Conservation (phyloP, 192 early-diverging fungal species). For the Nowakowskiella sp. region DNA sequence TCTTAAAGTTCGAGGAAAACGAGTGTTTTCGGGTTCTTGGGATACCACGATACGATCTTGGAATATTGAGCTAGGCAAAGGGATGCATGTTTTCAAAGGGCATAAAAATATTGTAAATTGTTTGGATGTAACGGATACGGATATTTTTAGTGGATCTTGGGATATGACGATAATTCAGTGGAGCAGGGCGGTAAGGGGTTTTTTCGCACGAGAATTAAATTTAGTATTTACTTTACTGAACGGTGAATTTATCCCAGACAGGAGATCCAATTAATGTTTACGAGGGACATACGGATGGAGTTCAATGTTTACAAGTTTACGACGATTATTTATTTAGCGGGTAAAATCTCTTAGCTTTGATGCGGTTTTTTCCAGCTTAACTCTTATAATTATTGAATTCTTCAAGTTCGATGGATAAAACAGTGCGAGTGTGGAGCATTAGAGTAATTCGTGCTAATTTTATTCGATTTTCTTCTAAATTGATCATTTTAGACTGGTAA, state of each 20-base stretch:
- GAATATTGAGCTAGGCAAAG: conserved; percentile 43
- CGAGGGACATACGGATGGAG: conserved; percentile 43
- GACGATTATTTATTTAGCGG: conserved; percentile 29
- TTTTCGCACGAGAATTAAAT: background rate
- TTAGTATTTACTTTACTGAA: background rate
- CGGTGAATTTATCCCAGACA: conserved; percentile 20
- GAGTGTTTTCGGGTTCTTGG: conserved; percentile 43
- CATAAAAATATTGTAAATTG: conserved; percentile 48
- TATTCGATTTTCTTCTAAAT: background rate
- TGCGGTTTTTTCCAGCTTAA: background rate
- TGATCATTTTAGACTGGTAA: conserved; percentile 16
- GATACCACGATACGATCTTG: conserved; percentile 44
- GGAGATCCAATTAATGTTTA: conserved; percentile 37
- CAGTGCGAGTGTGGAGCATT: conserved; percentile 38
- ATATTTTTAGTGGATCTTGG: conserved; percentile 47
- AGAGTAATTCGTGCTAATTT: conserved; percentile 4
- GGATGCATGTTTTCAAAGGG: conserved; percentile 49
- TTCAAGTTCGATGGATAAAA: conserved; percentile 47
- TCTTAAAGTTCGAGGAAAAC: conserved; percentile 32
- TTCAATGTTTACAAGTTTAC: conserved; percentile 41
- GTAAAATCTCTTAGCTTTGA: conserved; percentile 12
- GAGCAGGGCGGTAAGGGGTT: conserved; percentile 35
- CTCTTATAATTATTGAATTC: background rate
- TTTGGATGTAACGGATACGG: conserved; percentile 42
- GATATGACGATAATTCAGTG: conserved; percentile 47